Evolutionary conservation across 345 rosid genomes (phyloP), one percentile per base, ranked within the genome.

Genomic region (Eucalyptus pauciflora): DNA sequence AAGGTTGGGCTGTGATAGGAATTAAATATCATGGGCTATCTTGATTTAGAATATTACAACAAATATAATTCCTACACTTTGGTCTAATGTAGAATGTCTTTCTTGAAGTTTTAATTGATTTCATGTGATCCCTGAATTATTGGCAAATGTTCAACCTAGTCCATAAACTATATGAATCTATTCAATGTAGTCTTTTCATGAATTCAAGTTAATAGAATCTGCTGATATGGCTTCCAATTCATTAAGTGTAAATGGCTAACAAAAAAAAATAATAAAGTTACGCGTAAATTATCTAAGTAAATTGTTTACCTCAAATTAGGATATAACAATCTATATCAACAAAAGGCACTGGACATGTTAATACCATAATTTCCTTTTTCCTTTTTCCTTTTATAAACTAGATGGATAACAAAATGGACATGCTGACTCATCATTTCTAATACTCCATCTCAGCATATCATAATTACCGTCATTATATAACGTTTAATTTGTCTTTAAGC

Each of bases 51-150:
- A 69, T 69, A 69, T 69, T 20, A 41, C 14, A 3, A 71, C 10
- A 37, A 71, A 56, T 56, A 37, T 69, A 10, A 20, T 37, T 22
- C 41, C 7, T 10, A 2, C 37, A 71, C 14, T 71, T 37, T 37
- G 7, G 13, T 71, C 1, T 5, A 37, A 37, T 10, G 4, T 37
- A 1, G 11, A 76, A 20, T 76, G 7, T 20, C 0, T 3, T 18
- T 8, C 4, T 7, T 10, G 41, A 22, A 37, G 2, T 76, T 76
- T 37, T 18, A n/a, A 64, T n/a, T 14, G 3, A 5, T 71, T 71
- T 20, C 22, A 71, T 71, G 15, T 10, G 24, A 4, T 76, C 8
- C 8, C 1, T 41, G 15, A 37, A 76, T 5, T 18, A 76, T 20
- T 76, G 6, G 14, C 11, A 22, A 37, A 76, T 41, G 4, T 76